Conservation (phyloP, 2,329 filamentous ascomycete species). For the Curvularia verruculosa region DNA sequence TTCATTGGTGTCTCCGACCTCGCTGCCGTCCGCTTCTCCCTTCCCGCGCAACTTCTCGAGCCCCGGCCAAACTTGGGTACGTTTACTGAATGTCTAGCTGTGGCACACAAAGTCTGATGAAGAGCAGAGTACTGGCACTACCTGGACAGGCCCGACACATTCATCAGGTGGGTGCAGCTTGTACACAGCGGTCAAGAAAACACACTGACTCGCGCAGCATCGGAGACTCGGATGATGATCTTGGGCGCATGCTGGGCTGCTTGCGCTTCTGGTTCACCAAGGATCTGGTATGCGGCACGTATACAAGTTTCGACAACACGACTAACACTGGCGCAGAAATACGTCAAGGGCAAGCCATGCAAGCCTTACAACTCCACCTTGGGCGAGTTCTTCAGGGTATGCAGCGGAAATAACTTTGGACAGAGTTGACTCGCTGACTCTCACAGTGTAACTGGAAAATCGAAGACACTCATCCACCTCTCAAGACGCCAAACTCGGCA, state of each 20-base stretch:
- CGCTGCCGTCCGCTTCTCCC: constrained; percentile 91
- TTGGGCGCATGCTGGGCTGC: constrained; percentile 94
- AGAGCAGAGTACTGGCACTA: constrained; percentile 94
- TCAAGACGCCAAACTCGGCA: constrained; percentile 53
- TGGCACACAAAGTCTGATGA: constrained; percentile 29
- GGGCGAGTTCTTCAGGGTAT: constrained; percentile 93
- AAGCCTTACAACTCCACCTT: constrained; percentile 98
- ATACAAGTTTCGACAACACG: constrained; percentile 8
- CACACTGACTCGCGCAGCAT: constrained; percentile 60
- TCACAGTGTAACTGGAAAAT: constrained; percentile 91
- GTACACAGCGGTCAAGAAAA: not conserved
- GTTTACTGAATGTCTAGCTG: constrained; percentile 23
- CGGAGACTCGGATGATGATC: constrained; percentile 86
- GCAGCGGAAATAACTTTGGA: constrained; percentile 30
- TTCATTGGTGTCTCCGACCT: constrained; percentile 97
- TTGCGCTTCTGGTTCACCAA: constrained; percentile 99
- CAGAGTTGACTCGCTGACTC: constrained; percentile 21
- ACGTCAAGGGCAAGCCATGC: constrained; percentile 97
- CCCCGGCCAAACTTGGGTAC: constrained; percentile 87
- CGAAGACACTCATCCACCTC: constrained; percentile 74
- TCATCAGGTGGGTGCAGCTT: constrained; percentile 62
- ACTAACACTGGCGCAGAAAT: constrained; percentile 68
- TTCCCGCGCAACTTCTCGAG: constrained; percentile 93
- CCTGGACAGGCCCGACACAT: constrained; percentile 90
- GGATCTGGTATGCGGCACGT: constrained; percentile 67